phyloP scores from a whole-genome alignment of 192 early-diverging fungal genomes.

The Geranomyces variabilis region DNA sequence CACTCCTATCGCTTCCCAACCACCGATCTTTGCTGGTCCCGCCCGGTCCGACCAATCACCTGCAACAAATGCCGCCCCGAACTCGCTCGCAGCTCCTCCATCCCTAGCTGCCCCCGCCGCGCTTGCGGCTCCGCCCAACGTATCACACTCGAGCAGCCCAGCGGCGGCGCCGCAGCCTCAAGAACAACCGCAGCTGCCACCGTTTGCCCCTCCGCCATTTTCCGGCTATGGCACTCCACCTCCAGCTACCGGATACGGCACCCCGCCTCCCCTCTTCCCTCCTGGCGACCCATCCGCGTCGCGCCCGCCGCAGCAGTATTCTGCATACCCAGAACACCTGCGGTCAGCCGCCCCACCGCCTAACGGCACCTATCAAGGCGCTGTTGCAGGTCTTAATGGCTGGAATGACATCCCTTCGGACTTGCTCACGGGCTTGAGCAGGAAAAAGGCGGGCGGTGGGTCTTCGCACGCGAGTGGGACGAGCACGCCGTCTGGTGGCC shows the following conservation, averaged over 20 bases:
- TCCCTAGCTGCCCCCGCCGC: background rate
- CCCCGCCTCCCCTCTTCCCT: constrained; percentile 28
- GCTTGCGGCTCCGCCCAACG: background rate
- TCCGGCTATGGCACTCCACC: constrained; percentile 33
- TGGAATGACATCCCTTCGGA: constrained; percentile 39
- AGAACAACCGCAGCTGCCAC: constrained; percentile 1
- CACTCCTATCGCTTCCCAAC: too few species aligned
- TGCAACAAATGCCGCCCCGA: background rate
- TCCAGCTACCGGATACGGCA: constrained; percentile 29
- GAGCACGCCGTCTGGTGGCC: constrained; percentile 1
- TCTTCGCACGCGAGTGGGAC: constrained; percentile 5
- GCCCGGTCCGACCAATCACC: too few species aligned
- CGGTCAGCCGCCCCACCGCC: constrained; percentile 7
- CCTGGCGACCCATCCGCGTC: background rate
- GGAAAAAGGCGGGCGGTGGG: constrained; percentile 16
- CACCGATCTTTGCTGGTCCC: too few species aligned
- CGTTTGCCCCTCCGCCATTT: background rate
- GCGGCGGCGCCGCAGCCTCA: background rate
- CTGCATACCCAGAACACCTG: constrained; percentile 32
- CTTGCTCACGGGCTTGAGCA: constrained; percentile 20
- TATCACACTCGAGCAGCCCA: background rate
- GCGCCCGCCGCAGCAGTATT: constrained; percentile 5
- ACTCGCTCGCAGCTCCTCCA: background rate
- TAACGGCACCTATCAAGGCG: constrained; percentile 37
- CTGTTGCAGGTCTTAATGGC: constrained; percentile 42